Percentiles rank a stretch among this genome's conserved stretches.
Evolutionary conservation across 352 stramenopile genomes (phyloP).

Genomic region (Thalassiosira ordinaria): DNA sequence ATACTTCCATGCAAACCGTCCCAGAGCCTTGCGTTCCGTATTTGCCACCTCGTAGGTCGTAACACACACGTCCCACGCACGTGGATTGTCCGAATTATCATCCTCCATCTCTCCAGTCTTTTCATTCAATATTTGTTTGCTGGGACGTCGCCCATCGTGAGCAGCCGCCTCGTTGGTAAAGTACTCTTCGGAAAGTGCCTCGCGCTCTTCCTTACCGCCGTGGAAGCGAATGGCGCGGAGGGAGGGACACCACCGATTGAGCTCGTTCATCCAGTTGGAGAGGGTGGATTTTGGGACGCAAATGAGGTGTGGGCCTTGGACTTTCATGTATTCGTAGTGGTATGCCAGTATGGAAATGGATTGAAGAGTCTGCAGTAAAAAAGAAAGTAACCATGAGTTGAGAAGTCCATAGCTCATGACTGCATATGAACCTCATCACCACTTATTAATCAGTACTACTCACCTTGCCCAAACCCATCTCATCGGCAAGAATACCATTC

Average conservation of each 20-base stretch:
- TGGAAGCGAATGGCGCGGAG: constrained; percentile 99
- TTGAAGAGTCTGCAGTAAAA: constrained; percentile 94
- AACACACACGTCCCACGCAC: constrained; percentile 94
- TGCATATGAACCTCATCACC: not conserved
- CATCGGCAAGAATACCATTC: constrained; percentile 99
- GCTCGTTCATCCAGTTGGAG: constrained; percentile 99
- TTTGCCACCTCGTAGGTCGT: constrained; percentile 99
- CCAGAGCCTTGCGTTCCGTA: constrained; percentile 96
- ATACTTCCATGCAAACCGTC: constrained; percentile 99
- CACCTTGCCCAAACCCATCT: constrained; percentile 89
- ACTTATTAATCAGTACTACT: not conserved
- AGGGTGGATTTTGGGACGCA: constrained; percentile 98
- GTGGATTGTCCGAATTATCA: constrained; percentile 81
- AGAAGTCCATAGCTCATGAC: constrained; percentile 12
- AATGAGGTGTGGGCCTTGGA: constrained; percentile 98
- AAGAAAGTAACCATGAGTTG: constrained; percentile 46
- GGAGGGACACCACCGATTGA: constrained; percentile 96
- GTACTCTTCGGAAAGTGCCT: constrained; percentile 90
- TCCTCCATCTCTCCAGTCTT: constrained; percentile 76
- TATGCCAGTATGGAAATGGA: constrained; percentile 98
- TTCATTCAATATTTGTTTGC: constrained; percentile 78
- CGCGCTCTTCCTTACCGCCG: constrained; percentile 94
- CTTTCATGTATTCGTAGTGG: constrained; percentile 90
- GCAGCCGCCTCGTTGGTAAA: constrained; percentile 79
- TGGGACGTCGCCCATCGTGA: constrained; percentile 81